phyloP scores from a whole-genome alignment of 2,329 filamentous ascomycete genomes.

The Akanthomyces uredinophilus region DNA sequence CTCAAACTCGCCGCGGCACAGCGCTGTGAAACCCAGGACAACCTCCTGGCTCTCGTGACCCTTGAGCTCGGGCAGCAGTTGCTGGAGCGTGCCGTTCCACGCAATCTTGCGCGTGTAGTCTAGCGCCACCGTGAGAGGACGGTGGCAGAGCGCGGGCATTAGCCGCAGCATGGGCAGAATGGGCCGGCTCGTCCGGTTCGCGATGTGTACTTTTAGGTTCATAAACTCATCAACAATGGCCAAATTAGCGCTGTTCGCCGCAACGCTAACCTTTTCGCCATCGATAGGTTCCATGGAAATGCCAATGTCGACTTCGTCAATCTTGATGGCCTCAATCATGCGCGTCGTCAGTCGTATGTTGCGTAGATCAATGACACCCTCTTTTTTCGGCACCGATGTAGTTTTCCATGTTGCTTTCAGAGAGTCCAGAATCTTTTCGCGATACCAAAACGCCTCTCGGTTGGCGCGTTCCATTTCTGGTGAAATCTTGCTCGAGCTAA shows the following conservation, averaged over 20 bases:
- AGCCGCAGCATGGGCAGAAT: constrained; percentile 70
- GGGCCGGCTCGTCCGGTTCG: constrained; percentile 63
- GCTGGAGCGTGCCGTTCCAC: constrained; percentile 81
- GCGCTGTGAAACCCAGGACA: constrained; percentile 64
- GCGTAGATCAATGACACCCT: constrained; percentile 70
- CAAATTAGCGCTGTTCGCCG: constrained; percentile 15
- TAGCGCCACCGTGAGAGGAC: constrained; percentile 65
- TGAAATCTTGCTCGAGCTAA: constrained; percentile 72
- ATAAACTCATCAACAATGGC: constrained; percentile 53
- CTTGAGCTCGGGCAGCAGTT: constrained; percentile 58
- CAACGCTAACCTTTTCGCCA: constrained; percentile 12
- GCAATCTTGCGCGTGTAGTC: constrained; percentile 78
- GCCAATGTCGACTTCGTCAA: constrained; percentile 71
- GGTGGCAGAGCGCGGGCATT: constrained; percentile 69
- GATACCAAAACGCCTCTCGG: constrained; percentile 87
- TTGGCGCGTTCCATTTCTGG: constrained; percentile 73
- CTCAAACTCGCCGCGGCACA: constrained; percentile 80
- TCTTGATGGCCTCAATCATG: constrained; percentile 78
- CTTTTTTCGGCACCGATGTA: constrained; percentile 43
- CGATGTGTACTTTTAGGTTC: constrained; percentile 64
- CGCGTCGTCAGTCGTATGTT: constrained; percentile 66
- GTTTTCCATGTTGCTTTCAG: constrained; percentile 69
- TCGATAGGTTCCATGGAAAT: constrained; percentile 45
- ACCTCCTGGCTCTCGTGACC: constrained; percentile 56
- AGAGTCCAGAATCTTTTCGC: constrained; percentile 69